A percentile compares a stretch with the other conserved stretches of the same genome.
phyloP scores from a whole-genome alignment of 306 rosid genomes.

The Dalbergia oliveri region DNA sequence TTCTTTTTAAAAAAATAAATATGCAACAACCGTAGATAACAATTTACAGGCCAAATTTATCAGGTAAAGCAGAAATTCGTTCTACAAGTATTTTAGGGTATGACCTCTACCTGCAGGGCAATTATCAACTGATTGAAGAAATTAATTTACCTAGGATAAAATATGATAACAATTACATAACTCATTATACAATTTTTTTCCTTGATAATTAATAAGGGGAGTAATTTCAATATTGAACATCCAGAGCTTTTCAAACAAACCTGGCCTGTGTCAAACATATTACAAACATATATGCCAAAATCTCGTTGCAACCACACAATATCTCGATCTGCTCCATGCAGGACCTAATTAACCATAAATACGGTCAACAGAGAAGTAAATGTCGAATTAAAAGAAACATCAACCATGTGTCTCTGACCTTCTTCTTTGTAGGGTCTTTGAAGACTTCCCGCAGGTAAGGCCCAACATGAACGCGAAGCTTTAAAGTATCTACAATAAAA shows the following conservation, averaged over 20 bases:
- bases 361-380: conserved; percentile 36
- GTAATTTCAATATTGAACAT: conserved; percentile 24
- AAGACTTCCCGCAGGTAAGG: conserved; percentile 89
- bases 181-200: conserved; percentile 25
- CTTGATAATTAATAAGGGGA: background rate
- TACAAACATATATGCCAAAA: conserved; percentile 94
- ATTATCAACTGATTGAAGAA: conserved; percentile 19
- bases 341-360: conserved; percentile 68
- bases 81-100: background rate
- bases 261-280: conserved; percentile 99
- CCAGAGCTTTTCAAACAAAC: conserved; percentile 55
- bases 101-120: conserved; percentile 11
- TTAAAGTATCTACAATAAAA: conserved; percentile 90
- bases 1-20: background rate
- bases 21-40: background rate
- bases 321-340: conserved; percentile 99
- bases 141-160: conserved; percentile 33
- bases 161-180: conserved; percentile 17
- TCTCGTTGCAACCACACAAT: conserved; percentile 95
- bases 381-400: conserved; percentile 18
- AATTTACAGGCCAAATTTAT: conserved; percentile 28
- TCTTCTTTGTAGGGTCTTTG: conserved; percentile 92
- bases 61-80: conserved; percentile 21
- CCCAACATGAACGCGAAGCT: conserved; percentile 82
- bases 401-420: conserved; percentile 58